These are phyloP conservation scores for Annulohypoxylon truncatum DNA, from an alignment of 2,329 filamentous ascomycete genomes.

Conservation along the genomic window DNA sequence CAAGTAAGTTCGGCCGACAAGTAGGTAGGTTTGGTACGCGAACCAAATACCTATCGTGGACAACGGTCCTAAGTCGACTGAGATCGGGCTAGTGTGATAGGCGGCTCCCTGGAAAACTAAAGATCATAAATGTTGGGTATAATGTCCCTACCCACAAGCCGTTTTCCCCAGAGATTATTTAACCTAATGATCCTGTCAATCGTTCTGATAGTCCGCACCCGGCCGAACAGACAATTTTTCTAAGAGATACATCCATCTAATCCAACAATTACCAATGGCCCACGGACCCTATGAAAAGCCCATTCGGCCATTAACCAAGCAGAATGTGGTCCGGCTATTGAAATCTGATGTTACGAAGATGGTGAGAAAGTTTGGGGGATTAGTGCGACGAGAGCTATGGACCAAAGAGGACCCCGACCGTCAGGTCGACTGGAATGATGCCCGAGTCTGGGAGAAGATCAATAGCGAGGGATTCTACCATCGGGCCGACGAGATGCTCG, in stretches of 20 bases:
- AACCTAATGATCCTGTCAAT: constrained; percentile 2
- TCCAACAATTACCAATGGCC: constrained; percentile 34
- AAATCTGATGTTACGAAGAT: constrained; percentile 31
- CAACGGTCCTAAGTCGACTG: constrained; percentile 8
- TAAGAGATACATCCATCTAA: neutral
- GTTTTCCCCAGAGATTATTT: neutral
- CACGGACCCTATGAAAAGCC: constrained; percentile 37
- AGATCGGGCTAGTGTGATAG: constrained; percentile 13
- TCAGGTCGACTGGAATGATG: constrained; percentile 45
- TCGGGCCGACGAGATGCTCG: constrained; percentile 56
- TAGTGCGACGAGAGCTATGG: constrained; percentile 43
- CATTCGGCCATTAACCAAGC: constrained; percentile 27
- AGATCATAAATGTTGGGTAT: constrained; percentile 13
- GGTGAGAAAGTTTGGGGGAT: constrained; percentile 36
- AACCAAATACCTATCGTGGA: constrained; percentile 25
- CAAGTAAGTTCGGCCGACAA: constrained; percentile 14
- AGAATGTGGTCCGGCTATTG: constrained; percentile 20
- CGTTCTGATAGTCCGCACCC: neutral
- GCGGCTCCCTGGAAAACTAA: neutral
- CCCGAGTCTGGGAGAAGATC: constrained; percentile 48
- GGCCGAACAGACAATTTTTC: neutral
- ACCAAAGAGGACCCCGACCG: constrained; percentile 38
- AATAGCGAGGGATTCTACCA: constrained; percentile 50
- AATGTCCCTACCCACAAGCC: neutral
- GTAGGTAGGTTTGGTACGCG: constrained; percentile 25